A percentile compares a stretch with the other conserved stretches of the same genome.
These are phyloP conservation scores for Kuraishia borneana DNA, from an alignment of 805 yeast species.

Conservation along the genomic window DNA sequence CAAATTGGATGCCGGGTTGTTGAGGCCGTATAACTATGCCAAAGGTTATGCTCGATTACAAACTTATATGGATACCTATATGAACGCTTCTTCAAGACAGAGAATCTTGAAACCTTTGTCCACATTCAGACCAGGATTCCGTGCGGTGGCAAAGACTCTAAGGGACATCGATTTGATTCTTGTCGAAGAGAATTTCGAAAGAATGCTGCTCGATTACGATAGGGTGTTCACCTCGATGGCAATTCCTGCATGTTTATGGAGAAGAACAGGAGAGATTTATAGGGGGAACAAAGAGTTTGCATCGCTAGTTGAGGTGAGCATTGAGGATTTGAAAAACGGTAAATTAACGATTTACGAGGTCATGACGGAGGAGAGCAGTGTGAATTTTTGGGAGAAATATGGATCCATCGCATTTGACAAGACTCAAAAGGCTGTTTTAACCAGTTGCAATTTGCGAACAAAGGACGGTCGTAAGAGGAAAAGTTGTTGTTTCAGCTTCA, in stretches of 20 bases:
- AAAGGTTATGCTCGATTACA: constrained; percentile 87
- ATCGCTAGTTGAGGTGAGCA: constrained; percentile 75
- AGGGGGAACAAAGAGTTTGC: constrained; percentile 96
- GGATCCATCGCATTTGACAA: constrained; percentile 95
- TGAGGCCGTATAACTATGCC: constrained; percentile 90
- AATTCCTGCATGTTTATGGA: constrained; percentile 94
- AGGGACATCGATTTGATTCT: constrained; percentile 85
- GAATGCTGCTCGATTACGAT: constrained; percentile 88
- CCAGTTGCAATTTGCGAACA: constrained; percentile 80
- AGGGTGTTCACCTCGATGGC: constrained; percentile 96
- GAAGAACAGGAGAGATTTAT: constrained; percentile 93
- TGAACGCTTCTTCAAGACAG: constrained; percentile 75
- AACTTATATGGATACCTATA: constrained; percentile 83
- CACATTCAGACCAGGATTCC: constrained; percentile 81
- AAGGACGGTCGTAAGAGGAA: constrained; percentile 71
- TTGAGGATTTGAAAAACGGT: constrained; percentile 89
- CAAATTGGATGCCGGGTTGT: constrained; percentile 82
- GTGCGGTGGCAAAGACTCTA: constrained; percentile 83
- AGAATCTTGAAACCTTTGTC: constrained; percentile 79
- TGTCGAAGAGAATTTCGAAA: constrained; percentile 89
- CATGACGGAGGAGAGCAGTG: constrained; percentile 94
- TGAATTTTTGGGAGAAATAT: constrained; percentile 94
- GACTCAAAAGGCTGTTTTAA: constrained; percentile 88
- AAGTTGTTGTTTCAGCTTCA: constrained; percentile 89
- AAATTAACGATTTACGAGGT: constrained; percentile 84